Evolutionary conservation across 2,329 filamentous ascomycete genomes (phyloP).

Genomic region (Beauveria rudraprayagi): DNA sequence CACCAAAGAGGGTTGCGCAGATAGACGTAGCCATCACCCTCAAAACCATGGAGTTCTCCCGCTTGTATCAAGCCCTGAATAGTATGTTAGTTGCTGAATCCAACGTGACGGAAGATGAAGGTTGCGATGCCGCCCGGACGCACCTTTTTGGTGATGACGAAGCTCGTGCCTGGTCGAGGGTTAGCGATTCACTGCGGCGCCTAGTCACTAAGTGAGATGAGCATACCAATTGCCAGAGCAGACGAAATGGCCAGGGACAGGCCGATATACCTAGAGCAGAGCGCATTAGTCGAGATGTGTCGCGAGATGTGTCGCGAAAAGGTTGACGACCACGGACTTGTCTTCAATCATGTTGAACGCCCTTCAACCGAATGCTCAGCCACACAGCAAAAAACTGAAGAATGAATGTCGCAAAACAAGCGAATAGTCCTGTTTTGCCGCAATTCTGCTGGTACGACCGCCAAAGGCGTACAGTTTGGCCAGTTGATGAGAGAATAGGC

Average conservation of each 20-base stretch:
- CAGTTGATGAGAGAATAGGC: background rate
- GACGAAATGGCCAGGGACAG: constrained; percentile 9
- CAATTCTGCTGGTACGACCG: background rate
- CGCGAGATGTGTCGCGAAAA: background rate
- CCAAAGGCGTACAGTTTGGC: background rate
- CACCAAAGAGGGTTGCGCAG: constrained; percentile 95
- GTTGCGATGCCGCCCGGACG: constrained; percentile 14
- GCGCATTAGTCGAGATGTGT: background rate
- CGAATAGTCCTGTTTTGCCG: background rate
- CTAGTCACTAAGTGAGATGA: background rate
- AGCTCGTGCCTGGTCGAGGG: constrained; percentile 66
- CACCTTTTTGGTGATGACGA: constrained; percentile 98
- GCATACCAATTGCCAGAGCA: constrained; percentile 9
- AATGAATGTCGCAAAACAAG: background rate
- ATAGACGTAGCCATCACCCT: constrained; percentile 93
- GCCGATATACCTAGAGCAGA: constrained; percentile 5
- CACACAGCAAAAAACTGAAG: background rate
- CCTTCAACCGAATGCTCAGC: background rate
- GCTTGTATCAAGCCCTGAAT: constrained; percentile 78
- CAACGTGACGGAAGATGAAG: background rate
- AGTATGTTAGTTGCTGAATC: background rate
- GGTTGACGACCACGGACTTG: background rate
- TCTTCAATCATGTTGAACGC: constrained; percentile 4
- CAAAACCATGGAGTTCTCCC: constrained; percentile 86
- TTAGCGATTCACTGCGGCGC: constrained; percentile 7